Evolutionary conservation across 2,329 filamentous ascomycete species (phyloP).

Genomic region (Nemania bipapillata): DNA sequence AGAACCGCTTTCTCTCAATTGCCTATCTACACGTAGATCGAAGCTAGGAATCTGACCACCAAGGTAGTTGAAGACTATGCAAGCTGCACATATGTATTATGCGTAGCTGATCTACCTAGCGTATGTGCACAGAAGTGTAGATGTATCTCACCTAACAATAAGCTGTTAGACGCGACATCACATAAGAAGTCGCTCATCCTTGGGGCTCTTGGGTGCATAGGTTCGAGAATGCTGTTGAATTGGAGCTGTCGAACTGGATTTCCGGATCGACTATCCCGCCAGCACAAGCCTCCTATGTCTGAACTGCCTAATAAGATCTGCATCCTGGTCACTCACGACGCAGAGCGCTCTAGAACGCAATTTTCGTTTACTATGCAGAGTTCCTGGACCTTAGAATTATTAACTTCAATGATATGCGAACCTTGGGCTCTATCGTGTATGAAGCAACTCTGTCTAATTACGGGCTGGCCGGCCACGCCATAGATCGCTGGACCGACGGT

Average conservation of each 20-base stretch:
- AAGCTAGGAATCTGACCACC: background rate
- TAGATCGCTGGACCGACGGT: background rate
- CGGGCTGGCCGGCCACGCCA: background rate
- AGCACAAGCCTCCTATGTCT: background rate
- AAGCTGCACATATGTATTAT: background rate
- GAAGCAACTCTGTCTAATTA: background rate
- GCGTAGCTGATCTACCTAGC: slow-evolving; percentile 16
- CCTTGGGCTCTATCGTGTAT: too few relatives aligned
- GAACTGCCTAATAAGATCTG: too few relatives aligned
- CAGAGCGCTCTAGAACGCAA: background rate
- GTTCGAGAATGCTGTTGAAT: background rate
- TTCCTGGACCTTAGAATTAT: background rate
- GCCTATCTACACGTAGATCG: too few relatives aligned
- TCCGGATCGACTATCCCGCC: background rate
- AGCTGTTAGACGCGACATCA: background rate
- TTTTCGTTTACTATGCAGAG: background rate
- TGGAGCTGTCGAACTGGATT: background rate
- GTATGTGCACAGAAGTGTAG: too few relatives aligned
- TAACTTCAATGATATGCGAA: background rate
- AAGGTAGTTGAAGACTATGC: background rate
- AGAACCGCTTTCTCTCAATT: slow-evolving; percentile 19
- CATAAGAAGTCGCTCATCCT: slow-evolving; percentile 4
- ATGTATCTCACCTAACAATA: background rate
- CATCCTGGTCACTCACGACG: background rate
- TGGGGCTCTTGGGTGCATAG: background rate